Percentiles rank a stretch among this genome's conserved stretches.
Conservation (phyloP, 768 basidiomycete species). For the Lactarius sanguifluus region DNA sequence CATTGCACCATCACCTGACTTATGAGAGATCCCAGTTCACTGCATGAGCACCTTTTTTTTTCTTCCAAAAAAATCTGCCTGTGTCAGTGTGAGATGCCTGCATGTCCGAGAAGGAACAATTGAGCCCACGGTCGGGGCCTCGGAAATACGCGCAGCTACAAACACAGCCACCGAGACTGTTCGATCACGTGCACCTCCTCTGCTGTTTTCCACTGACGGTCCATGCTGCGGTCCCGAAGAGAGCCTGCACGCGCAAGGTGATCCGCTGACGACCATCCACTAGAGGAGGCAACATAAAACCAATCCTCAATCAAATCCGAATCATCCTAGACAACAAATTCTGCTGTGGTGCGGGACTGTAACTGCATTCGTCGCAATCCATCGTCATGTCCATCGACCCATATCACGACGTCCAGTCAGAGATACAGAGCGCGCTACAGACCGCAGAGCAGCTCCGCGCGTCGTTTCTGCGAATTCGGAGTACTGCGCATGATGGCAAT, state of each 20-base stretch:
- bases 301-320: background rate
- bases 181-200: background rate
- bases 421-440: constrained; percentile 75
- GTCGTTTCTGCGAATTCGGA: constrained; percentile 76
- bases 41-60: background rate
- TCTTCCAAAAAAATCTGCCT: background rate
- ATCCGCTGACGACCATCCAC: background rate
- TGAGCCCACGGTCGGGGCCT: background rate
- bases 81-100: background rate
- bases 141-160: background rate
- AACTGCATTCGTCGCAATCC: background rate
- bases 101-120: background rate
- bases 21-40: background rate
- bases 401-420: constrained; percentile 82
- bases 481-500: constrained; percentile 67
- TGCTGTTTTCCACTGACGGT: background rate
- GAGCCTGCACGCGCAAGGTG: background rate
- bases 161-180: too few relatives aligned
- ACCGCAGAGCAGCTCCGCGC: constrained; percentile 67
- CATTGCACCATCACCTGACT: background rate
- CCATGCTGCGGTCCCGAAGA: background rate
- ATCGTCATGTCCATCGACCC: constrained; percentile 70
- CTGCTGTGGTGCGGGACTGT: background rate
- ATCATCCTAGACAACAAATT: background rate
- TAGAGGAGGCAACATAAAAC: background rate